Evolutionary conservation across 176 grass and related monocot species (phyloP).

Genomic region (Hordeum marinum): DNA sequence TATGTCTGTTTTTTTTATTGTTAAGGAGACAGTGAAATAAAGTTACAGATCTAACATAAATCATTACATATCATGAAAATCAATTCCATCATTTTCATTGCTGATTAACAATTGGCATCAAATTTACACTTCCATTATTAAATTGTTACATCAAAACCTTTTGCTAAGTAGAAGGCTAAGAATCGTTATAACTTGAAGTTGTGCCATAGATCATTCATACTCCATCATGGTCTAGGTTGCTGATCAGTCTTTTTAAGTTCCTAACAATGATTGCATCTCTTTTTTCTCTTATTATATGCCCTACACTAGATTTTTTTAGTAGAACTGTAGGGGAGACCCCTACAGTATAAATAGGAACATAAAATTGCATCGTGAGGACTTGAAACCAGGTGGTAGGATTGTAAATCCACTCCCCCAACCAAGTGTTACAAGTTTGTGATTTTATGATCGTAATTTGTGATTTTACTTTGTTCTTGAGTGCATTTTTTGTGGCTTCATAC

Average conservation of each 20-base stretch:
- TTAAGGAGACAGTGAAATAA: no score
- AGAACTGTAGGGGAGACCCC: background rate
- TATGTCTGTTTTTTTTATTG: no score
- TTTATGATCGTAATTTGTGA: background rate
- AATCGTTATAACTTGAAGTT: background rate
- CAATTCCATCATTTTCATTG: no score
- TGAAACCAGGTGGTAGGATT: background rate
- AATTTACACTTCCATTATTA: background rate
- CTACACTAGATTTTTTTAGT: background rate
- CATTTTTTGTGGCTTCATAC: background rate
- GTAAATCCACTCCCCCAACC: background rate
- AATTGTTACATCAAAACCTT: background rate
- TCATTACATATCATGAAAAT: no score
- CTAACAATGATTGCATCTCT: background rate
- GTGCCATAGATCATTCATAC: background rate
- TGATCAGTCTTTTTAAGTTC: background rate
- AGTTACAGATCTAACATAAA: no score
- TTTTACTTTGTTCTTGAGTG: background rate
- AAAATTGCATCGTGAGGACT: background rate
- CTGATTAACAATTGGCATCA: background rate
- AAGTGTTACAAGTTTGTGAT: background rate
- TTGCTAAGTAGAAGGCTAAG: background rate
- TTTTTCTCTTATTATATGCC: background rate
- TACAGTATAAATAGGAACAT: background rate
- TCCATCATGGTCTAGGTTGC: background rate